Evolutionary conservation across 108 stramenopile genomes (phyloP).

Genomic region (Aurantiochytrium sp.): DNA sequence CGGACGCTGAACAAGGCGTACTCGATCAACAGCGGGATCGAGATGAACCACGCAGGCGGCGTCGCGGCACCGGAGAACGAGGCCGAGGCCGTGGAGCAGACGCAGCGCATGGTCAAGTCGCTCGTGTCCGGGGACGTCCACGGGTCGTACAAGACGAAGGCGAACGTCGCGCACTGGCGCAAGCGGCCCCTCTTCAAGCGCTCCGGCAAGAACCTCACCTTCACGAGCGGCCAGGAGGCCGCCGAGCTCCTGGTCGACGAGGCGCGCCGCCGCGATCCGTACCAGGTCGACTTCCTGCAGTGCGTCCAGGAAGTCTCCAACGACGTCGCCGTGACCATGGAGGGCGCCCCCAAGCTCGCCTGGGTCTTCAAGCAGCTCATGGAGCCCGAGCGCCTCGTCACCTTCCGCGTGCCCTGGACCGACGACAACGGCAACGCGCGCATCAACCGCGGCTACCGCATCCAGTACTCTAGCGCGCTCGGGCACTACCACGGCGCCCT

Average conservation of each 20-base stretch:
- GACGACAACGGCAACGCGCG: conserved; percentile 55
- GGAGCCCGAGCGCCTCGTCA: conserved; percentile 57
- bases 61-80: neutral
- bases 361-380: conserved; percentile 57
- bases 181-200: conserved; percentile 87
- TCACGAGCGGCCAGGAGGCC: conserved; percentile 86
- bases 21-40: conserved; percentile 1
- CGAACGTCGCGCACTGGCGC: conserved; percentile 70
- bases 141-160: conserved; percentile 79
- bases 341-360: conserved; percentile 55
- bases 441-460: conserved; percentile 58
- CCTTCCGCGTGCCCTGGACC: conserved; percentile 61
- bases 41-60: neutral
- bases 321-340: conserved; percentile 49
- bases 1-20: neutral
- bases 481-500: conserved; percentile 60
- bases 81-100: neutral
- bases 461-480: conserved; percentile 60
- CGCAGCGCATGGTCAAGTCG: neutral
- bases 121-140: conserved; percentile 38
- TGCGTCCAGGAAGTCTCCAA: conserved; percentile 51
- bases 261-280: conserved; percentile 76
- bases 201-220: conserved; percentile 76
- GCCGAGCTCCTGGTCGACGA: conserved; percentile 76
- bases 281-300: conserved; percentile 78